Base-by-base conservation (phyloP, 164 flowering plant species). In the Santalum album region DNA sequence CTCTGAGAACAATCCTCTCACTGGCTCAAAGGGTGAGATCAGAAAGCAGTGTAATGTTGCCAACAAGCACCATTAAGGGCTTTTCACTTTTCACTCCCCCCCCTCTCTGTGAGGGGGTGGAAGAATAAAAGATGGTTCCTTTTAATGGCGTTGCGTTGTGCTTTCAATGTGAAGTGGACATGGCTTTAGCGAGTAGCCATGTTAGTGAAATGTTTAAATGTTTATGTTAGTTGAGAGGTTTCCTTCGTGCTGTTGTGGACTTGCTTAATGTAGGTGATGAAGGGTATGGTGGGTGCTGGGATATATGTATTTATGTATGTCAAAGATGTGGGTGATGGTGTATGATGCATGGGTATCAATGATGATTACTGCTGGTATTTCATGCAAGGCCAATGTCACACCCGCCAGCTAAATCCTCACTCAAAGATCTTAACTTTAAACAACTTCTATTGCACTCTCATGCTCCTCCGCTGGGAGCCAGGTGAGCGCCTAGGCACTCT, bases 1-100 rank as follows among this genome's bases (percentile, higher is more conserved):
- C 11, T 74, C 98, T 51, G 98, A 88, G 80, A 91, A 91, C 72
- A 88, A 91, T 65, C 98, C 98, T 36, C 90, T 88, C 23, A 91
- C 96, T 48, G 96, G 98, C 20, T 57, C 72, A 1, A 71, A 91
- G 67, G 98, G 98, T 61, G 98, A 91, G 82, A 80, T 91, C 70
- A 79, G 98, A 50, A 75, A 70, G 82, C 90, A 83, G 55, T 90
- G 98, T 69, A 79, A 65, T 75, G 73, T 85, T 46, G 92, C 78
- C 24, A 90, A 90, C 86, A 90, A 83, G 72, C 86, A 57, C 57
- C 75, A 76, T 61, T 75, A 70, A 51, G 55, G 58, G 50, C n/a
- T n/a, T 35, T 45, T 29, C 51, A 1, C 42, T 12, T 14, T 7
- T 2, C 10, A 60, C 39, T 53, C 24, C 11, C 27, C 14, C 23